phyloP scores from a whole-genome alignment of 148 eudicot genomes.

The Vaccinium corymbosum region DNA sequence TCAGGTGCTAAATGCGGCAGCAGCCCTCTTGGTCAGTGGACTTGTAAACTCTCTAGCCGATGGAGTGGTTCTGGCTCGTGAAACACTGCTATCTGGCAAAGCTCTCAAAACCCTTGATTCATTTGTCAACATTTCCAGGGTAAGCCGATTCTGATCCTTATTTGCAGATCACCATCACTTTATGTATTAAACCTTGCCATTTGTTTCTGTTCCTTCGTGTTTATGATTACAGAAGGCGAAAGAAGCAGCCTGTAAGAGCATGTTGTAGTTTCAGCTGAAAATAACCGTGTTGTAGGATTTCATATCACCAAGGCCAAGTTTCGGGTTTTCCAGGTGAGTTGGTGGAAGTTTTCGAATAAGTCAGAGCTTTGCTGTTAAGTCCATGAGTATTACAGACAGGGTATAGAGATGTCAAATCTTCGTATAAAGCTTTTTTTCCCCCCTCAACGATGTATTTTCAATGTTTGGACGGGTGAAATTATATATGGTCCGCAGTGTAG shows the following conservation, averaged over 20 bases:
- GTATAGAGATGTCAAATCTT: background rate
- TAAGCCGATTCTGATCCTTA: slow-evolving; percentile 22
- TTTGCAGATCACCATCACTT: background rate
- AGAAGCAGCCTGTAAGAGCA: background rate
- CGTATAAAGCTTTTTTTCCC: no score
- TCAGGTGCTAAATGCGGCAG: slow-evolving; percentile 89
- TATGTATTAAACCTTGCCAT: background rate
- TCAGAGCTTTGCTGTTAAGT: background rate
- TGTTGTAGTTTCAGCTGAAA: background rate
- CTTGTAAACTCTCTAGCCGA: slow-evolving; percentile 55
- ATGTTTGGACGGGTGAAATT: background rate
- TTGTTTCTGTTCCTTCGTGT: background rate
- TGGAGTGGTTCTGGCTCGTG: slow-evolving; percentile 81
- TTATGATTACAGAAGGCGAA: slow-evolving; percentile 14
- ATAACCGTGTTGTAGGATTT: background rate
- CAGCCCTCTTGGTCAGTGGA: slow-evolving; percentile 81
- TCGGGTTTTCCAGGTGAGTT: background rate
- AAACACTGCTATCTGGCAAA: slow-evolving; percentile 68
- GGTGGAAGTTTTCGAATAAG: background rate
- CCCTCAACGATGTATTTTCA: background rate
- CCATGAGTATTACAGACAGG: background rate
- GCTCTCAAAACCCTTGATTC: slow-evolving; percentile 71
- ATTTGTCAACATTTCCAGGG: slow-evolving; percentile 69
- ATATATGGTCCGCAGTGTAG: background rate
- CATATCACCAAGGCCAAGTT: background rate